A percentile compares a stretch with the other conserved stretches of the same genome.
Evolutionary conservation across 164 flowering plant genomes (phyloP).

Genomic region (Nelumbo lutea): DNA sequence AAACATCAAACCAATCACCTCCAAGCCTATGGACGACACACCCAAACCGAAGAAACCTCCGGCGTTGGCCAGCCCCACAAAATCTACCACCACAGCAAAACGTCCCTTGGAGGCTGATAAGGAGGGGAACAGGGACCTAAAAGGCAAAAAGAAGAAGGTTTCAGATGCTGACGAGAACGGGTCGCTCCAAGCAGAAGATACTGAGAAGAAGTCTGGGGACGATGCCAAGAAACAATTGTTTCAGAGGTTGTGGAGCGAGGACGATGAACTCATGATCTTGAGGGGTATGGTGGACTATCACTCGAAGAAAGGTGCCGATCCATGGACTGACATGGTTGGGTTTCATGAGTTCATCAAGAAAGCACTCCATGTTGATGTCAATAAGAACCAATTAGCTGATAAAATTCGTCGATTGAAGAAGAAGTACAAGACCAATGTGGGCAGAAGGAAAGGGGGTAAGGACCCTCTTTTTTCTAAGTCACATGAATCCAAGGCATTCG

Average conservation of each 20-base stretch:
- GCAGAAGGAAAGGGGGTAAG: constrained; percentile 20
- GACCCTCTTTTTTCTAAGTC: constrained; percentile 27
- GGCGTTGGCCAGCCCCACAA: neutral
- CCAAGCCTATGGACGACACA: too few species aligned
- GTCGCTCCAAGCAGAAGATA: neutral
- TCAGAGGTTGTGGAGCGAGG: constrained; percentile 36
- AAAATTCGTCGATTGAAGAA: constrained; percentile 43
- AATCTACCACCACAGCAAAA: neutral
- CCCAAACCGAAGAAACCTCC: too few species aligned
- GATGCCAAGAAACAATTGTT: constrained; percentile 8
- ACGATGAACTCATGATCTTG: constrained; percentile 40
- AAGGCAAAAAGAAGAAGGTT: constrained; percentile 1
- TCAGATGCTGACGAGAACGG: neutral
- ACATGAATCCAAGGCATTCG: constrained; percentile 31
- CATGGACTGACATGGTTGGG: constrained; percentile 16
- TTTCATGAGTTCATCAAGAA: constrained; percentile 32
- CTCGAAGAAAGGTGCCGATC: constrained; percentile 23
- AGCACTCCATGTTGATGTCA: constrained; percentile 15
- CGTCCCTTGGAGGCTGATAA: neutral
- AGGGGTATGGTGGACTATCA: constrained; percentile 32
- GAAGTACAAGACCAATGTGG: constrained; percentile 28
- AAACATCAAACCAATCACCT: too few species aligned
- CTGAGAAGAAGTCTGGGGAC: constrained; percentile 2
- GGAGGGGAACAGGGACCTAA: neutral
- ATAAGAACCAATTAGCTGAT: constrained; percentile 25